Conservation (phyloP, 257 asterid genomes). For the Solanum bulbocastanum region DNA sequence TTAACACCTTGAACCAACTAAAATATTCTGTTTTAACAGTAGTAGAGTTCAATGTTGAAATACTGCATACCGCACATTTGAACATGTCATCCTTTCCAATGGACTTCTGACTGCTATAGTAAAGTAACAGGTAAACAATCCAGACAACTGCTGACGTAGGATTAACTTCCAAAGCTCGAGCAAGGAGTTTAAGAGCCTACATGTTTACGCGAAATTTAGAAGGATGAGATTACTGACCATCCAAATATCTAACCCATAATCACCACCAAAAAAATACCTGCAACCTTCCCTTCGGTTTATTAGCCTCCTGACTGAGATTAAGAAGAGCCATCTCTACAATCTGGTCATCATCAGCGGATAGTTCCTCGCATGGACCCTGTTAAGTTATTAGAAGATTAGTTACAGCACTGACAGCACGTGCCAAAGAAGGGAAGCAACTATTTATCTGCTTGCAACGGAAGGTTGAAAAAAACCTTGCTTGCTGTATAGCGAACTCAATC, state of each 20-base stretch:
- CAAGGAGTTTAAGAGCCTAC: constrained; percentile 33
- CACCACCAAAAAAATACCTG: constrained; percentile 16
- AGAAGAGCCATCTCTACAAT: constrained; percentile 35
- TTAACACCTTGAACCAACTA: neutral
- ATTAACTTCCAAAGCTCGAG: constrained; percentile 30
- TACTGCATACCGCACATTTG: constrained; percentile 25
- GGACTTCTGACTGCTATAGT: constrained; percentile 31
- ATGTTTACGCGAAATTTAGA: neutral
- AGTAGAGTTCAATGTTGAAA: neutral
- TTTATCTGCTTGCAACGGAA: neutral
- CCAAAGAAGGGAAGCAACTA: neutral
- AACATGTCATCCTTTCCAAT: constrained; percentile 32
- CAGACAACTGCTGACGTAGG: constrained; percentile 29
- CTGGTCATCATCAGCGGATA: constrained; percentile 17
- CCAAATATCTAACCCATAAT: neutral
- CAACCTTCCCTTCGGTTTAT: constrained; percentile 18
- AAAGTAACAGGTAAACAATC: constrained; percentile 34
- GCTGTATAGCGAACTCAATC: neutral
- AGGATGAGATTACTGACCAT: neutral
- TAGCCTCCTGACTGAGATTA: constrained; percentile 19
- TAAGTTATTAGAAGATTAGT: neutral
- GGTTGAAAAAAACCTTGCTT: neutral
- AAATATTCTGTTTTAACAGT: neutral
- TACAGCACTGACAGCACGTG: neutral
- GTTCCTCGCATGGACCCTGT: constrained; percentile 13